A percentile compares a stretch with the other conserved stretches of the same genome.
phyloP scores from a whole-genome alignment of 1,139 yeast genomes.

The Yamadazyma sp. region DNA sequence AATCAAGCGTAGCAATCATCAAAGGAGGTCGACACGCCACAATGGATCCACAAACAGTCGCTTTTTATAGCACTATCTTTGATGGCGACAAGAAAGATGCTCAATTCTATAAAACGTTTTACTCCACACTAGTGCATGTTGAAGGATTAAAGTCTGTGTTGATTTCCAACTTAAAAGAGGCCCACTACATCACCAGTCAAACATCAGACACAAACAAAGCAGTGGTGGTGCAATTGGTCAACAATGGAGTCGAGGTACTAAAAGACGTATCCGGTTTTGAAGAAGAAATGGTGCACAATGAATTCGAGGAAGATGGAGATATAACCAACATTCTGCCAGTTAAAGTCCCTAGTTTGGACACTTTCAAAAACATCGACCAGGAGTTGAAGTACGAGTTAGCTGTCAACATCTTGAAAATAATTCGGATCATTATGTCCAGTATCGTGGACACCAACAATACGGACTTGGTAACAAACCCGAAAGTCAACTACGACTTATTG shows the following conservation, averaged over 20 bases:
- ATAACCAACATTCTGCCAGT: conserved; percentile 21
- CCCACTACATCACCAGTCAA: no score
- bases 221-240: conserved; percentile 19
- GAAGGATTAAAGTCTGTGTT: conserved; percentile 25
- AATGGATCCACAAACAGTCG: conserved; percentile 11
- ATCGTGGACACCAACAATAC: conserved; percentile 10
- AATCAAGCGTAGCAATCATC: no score
- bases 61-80: conserved; percentile 28
- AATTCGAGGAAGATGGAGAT: conserved; percentile 28
- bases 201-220: conserved; percentile 2
- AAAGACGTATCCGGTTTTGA: conserved; percentile 16
- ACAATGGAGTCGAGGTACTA: conserved; percentile 21
- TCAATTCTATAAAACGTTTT: conserved; percentile 24
- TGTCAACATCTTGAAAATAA: conserved; percentile 25
- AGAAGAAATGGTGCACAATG: conserved; percentile 7
- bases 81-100: conserved; percentile 20
- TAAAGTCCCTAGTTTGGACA: conserved; percentile 2
- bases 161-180: conserved; percentile 21
- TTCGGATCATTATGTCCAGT: conserved; percentile 18
- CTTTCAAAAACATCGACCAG: conserved; percentile 26
- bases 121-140: conserved; percentile 27
- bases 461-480: conserved; percentile 1
- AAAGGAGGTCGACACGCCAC: no score
- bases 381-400: conserved; percentile 26
- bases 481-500: conserved; percentile 6